A percentile compares a stretch with the other conserved stretches of the same genome.
These are phyloP conservation scores for Pseudocercospora musae DNA, from an alignment of 2,329 filamentous ascomycete genomes.

Conservation along the genomic window DNA sequence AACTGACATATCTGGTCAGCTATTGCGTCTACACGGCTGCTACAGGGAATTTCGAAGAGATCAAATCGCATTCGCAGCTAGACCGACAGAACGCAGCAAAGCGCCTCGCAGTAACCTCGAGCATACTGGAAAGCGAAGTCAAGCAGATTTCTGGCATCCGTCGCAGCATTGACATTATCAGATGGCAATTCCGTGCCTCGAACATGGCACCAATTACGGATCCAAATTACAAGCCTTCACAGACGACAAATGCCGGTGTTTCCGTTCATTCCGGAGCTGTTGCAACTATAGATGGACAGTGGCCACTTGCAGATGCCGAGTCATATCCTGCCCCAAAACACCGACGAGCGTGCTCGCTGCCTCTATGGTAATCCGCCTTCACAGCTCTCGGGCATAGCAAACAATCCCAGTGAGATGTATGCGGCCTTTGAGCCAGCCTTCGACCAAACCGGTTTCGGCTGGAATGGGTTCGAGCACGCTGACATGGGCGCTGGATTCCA, in stretches of 20 bases:
- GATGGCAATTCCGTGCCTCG: not conserved
- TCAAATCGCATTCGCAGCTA: not conserved
- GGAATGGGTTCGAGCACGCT: not conserved
- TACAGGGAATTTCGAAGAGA: not conserved
- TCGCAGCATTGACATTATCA: constrained; percentile 7
- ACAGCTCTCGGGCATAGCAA: too few relatives aligned
- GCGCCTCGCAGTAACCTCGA: not conserved
- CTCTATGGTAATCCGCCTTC: too few relatives aligned
- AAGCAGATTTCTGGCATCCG: constrained; percentile 6
- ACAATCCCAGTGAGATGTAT: too few relatives aligned
- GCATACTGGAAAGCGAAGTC: not conserved
- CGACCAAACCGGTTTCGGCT: not conserved
- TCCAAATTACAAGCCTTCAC: too few relatives aligned
- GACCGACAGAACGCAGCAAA: constrained; percentile 3
- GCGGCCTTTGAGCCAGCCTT: not conserved
- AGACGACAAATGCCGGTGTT: too few relatives aligned
- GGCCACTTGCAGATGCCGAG: too few relatives aligned
- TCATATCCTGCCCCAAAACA: too few relatives aligned
- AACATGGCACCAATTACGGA: not conserved
- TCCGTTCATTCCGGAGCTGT: too few relatives aligned
- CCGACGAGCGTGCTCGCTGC: too few relatives aligned
- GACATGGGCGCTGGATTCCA: not conserved
- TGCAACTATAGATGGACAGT: too few relatives aligned
- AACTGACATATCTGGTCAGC: constrained; percentile 7
- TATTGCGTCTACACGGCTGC: constrained; percentile 8